phyloP scores from a whole-genome alignment of 139 green algal genomes.

The Chlamydomonas asymmetrica region DNA sequence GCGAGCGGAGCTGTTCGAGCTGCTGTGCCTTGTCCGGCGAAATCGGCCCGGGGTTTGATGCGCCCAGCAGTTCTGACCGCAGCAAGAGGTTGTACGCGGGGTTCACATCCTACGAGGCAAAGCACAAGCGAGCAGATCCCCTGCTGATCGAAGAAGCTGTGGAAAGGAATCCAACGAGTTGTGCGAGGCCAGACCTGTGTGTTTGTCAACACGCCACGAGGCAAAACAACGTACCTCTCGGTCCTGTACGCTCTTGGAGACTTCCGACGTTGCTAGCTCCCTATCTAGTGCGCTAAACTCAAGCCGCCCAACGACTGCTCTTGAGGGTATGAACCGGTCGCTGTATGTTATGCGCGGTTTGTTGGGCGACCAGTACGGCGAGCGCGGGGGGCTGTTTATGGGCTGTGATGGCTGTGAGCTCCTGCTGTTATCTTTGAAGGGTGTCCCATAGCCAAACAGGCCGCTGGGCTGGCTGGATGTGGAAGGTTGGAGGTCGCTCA shows the following conservation, averaged over 20 bases:
- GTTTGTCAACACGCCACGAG: neutral
- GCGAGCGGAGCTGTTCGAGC: conserved; percentile 48
- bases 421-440: no score
- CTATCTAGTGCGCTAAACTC: conserved; percentile 77
- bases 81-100: conserved; percentile 83
- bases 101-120: conserved; percentile 55
- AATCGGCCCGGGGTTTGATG: conserved; percentile 37
- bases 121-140: neutral
- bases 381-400: conserved; percentile 5
- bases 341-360: conserved; percentile 63
- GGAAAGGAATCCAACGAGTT: neutral
- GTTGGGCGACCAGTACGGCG: conserved; percentile 12
- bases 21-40: conserved; percentile 62
- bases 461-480: neutral
- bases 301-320: conserved; percentile 60
- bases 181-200: neutral
- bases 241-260: conserved; percentile 37
- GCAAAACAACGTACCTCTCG: conserved; percentile 45
- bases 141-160: neutral
- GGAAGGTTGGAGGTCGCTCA: neutral
- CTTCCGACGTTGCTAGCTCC: conserved; percentile 59
- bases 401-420: neutral
- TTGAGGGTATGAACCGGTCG: conserved; percentile 84
- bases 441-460: conserved; percentile 7
- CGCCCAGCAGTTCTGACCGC: conserved; percentile 69